Evolutionary conservation across 2,329 filamentous ascomycete species (phyloP), one percentile per base, ranked within the genome.

Genomic region (Botrytis paeoniae): DNA sequence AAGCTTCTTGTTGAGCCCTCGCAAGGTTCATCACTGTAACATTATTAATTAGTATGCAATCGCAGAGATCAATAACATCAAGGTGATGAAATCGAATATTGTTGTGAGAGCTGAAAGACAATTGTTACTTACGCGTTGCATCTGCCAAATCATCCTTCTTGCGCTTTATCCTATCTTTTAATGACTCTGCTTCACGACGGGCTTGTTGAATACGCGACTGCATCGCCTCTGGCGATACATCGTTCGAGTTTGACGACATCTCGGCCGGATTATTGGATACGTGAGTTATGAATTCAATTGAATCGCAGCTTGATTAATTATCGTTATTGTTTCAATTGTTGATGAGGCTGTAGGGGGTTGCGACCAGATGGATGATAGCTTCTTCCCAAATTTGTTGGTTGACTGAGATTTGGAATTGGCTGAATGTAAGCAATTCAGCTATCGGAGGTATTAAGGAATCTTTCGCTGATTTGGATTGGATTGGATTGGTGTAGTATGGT

Each of bases 131-230:
- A 99, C 96, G 92, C 82, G 95, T 97, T 77, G 95, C 97, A 85
- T 99, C 96, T 82, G 95, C 95, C 80, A 99, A 89, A 86, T 98
- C 96, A 89, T 99, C 96, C 92, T 98, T 98, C 91, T 97, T 97
- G 85, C 95, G 91, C 92, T 98, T 98, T 90, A 98, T 98, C 84
- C 93, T 92, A 84, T 98, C 95, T 88, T 98, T 98, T 80, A 98
- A 87, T 71, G 93, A 95, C 87, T 98, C 96, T 80, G 96, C 96
- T 88, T 99, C 96, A 87, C 96, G 93, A 84, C 96, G 91, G 83
- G 96, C 95, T 81, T 93, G 91, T 82, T 94, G 92, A 80, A 96
- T 95, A 85, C 92, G 92, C 85, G 95, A 92, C 88, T 98, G 95
- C 90, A 98, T 97, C 83, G 89, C 88, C 85, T 91, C 89, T 77